These are phyloP conservation scores for Exophiala lecanii-corni DNA, from an alignment of 2,329 filamentous ascomycete genomes.

Conservation along the genomic window DNA sequence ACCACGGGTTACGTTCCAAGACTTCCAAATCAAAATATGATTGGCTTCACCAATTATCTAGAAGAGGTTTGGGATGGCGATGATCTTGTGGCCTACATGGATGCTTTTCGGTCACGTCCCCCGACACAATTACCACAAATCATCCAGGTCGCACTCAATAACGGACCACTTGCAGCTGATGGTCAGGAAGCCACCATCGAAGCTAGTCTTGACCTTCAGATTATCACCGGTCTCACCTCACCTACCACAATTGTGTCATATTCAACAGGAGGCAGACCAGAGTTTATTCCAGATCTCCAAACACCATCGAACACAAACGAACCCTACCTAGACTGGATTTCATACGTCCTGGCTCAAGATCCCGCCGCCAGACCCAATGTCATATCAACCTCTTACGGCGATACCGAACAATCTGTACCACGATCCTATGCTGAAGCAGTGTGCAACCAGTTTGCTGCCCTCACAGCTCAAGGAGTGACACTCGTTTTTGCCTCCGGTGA, in stretches of 20 bases:
- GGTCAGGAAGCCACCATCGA: constrained; percentile 41
- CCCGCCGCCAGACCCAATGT: constrained; percentile 53
- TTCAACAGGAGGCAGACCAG: constrained; percentile 53
- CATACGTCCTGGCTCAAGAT: constrained; percentile 50
- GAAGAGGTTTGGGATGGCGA: constrained; percentile 47
- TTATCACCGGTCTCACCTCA: constrained; percentile 52
- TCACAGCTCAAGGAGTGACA: constrained; percentile 63
- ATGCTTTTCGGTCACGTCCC: constrained; percentile 36
- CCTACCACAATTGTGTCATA: constrained; percentile 53
- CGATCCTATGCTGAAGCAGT: constrained; percentile 56
- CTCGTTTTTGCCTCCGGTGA: constrained; percentile 62
- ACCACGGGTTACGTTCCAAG: constrained; percentile 51
- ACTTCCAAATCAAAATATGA: constrained; percentile 37
- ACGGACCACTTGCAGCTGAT: constrained; percentile 31
- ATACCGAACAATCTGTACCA: constrained; percentile 62
- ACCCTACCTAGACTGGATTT: constrained; percentile 61
- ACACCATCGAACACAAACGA: constrained; percentile 55
- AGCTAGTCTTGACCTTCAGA: constrained; percentile 58
- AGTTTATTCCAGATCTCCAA: constrained; percentile 47
- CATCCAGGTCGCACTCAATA: constrained; percentile 33
- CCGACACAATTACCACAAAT: constrained; percentile 32
- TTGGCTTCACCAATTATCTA: constrained; percentile 47
- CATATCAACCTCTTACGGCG: constrained; percentile 62
- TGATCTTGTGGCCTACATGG: constrained; percentile 35
- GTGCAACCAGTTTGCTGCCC: constrained; percentile 60